Conservation (phyloP, 495 filamentous ascomycete genomes). For the Neurospora sp. region DNA sequence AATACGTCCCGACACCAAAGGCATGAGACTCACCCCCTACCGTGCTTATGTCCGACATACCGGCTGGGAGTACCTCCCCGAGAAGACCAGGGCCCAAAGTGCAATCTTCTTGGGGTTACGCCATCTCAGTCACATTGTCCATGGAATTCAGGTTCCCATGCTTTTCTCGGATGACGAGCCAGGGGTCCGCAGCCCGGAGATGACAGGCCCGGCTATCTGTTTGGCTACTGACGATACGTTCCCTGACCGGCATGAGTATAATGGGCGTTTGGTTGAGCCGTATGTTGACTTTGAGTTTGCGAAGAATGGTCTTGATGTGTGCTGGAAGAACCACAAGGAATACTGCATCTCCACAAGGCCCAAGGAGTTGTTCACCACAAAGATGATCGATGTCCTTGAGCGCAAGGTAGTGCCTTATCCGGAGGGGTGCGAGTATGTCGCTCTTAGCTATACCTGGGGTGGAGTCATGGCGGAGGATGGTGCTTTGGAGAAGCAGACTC, state of each 20-base stretch:
- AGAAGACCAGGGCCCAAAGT: neutral
- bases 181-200: neutral
- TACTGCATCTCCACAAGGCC: neutral
- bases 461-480: constrained; percentile 5
- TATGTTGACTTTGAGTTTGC: neutral
- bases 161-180: neutral
- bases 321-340: neutral
- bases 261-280: neutral
- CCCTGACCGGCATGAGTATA: neutral
- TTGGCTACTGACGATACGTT: neutral
- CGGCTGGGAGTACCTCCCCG: constrained; percentile 2
- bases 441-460: constrained; percentile 14
- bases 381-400: constrained; percentile 10
- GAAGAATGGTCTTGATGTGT: neutral
- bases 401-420: constrained; percentile 11
- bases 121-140: neutral
- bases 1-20: neutral
- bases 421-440: constrained; percentile 6
- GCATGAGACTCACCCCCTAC: neutral
- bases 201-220: constrained; percentile 5
- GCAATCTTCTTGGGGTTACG: constrained; percentile 1
- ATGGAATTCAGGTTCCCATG: neutral
- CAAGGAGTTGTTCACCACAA: neutral
- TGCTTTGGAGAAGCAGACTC: constrained; percentile 5
- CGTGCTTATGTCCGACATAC: constrained; percentile 2